phyloP scores from a whole-genome alignment of 805 yeast species.

The Yarrowia deformans region DNA sequence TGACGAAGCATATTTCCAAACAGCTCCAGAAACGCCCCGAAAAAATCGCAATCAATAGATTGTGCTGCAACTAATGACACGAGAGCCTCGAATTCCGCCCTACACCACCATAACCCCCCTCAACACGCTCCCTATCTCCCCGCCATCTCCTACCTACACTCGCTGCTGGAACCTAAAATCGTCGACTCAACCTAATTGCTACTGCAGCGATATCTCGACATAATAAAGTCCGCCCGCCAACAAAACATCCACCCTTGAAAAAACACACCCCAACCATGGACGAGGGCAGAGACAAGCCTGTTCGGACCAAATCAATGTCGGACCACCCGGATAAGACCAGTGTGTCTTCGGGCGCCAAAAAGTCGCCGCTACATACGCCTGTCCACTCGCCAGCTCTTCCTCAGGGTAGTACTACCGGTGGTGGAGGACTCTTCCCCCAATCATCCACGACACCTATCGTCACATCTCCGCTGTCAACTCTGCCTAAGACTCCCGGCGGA shows the following conservation, averaged over 20 bases:
- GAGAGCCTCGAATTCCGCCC: too few relatives aligned
- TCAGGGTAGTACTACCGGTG: neutral
- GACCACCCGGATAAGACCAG: constrained; percentile 14
- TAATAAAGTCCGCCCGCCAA: too few relatives aligned
- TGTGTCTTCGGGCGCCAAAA: neutral
- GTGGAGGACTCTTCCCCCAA: neutral
- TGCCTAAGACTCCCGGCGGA: neutral
- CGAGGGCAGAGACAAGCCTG: constrained; percentile 3
- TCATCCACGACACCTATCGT: constrained; percentile 7
- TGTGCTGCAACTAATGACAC: neutral
- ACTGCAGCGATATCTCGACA: constrained; percentile 3
- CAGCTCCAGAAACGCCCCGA: too few relatives aligned
- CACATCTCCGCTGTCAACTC: neutral
- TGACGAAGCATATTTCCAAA: too few relatives aligned
- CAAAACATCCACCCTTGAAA: neutral
- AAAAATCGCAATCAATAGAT: too few relatives aligned
- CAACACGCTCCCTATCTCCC: too few relatives aligned
- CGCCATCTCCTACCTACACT: neutral
- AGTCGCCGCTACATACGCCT: constrained; percentile 20
- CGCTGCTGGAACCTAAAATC: neutral
- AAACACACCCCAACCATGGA: constrained; percentile 4
- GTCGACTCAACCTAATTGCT: constrained; percentile 4
- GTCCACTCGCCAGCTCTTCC: constrained; percentile 17
- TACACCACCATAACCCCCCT: neutral
- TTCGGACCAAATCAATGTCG: neutral